Conservation (phyloP, 108 stramenopile species). For the Epithemia pelagica region DNA sequence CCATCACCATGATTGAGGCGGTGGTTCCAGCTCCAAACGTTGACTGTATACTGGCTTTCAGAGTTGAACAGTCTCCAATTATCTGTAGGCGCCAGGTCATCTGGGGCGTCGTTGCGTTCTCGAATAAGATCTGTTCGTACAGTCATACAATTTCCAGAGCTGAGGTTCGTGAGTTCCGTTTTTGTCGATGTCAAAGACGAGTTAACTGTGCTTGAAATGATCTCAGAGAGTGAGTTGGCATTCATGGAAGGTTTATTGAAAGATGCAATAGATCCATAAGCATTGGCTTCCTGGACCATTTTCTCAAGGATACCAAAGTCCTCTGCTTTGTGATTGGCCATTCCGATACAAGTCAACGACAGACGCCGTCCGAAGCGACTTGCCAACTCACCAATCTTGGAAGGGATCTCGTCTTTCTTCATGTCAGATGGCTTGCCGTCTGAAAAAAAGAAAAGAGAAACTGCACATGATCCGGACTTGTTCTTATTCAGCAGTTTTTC, state of each 20-base stretch:
- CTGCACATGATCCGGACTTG: slow-evolving; percentile 18
- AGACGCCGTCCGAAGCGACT: slow-evolving; percentile 35
- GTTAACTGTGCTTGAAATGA: slow-evolving; percentile 25
- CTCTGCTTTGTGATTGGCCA: slow-evolving; percentile 16
- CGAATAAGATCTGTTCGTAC: slow-evolving; percentile 31
- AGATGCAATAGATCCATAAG: slow-evolving; percentile 22
- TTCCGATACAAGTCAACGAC: slow-evolving; percentile 34
- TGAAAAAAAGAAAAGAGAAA: slow-evolving; percentile 33
- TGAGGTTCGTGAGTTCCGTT: slow-evolving; percentile 38
- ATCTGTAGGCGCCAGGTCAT: background rate
- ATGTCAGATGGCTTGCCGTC: slow-evolving; percentile 43
- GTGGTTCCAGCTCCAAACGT: background rate
- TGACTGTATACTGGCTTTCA: background rate
- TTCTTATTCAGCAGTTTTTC: slow-evolving; percentile 20
- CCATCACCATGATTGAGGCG: background rate
- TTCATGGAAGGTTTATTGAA: slow-evolving; percentile 25
- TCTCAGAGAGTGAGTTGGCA: slow-evolving; percentile 13
- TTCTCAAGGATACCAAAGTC: slow-evolving; percentile 28
- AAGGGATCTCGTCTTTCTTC: background rate
- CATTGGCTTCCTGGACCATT: slow-evolving; percentile 33
- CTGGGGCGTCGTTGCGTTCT: slow-evolving; percentile 15
- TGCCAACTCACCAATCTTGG: slow-evolving; percentile 10
- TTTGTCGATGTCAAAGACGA: slow-evolving; percentile 32
- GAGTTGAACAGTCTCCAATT: background rate
- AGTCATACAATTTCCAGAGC: slow-evolving; percentile 8